phyloP scores from a whole-genome alignment of 257 asterid species.

The Solanum pennellii region DNA sequence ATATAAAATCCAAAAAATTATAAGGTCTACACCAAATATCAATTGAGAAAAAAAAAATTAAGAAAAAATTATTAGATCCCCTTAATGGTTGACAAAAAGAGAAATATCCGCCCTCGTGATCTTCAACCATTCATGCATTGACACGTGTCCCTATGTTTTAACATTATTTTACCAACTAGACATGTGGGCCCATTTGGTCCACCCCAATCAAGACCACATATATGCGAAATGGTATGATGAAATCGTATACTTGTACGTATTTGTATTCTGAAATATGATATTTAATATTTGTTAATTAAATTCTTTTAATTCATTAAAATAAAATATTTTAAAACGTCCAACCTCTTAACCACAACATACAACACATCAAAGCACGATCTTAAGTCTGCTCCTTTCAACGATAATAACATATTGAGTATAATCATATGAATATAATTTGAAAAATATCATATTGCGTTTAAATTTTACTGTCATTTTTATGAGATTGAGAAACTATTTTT shows the following conservation, averaged over 20 bases:
- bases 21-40: background rate
- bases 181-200: slow-evolving; percentile 62
- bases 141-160: background rate
- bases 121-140: background rate
- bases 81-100: background rate
- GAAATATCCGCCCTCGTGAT: background rate
- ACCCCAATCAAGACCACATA: slow-evolving; percentile 20
- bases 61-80: background rate
- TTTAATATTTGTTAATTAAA: too few relatives aligned
- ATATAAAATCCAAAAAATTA: too few relatives aligned
- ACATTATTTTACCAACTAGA: slow-evolving; percentile 1
- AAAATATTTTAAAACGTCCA: background rate
- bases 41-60: background rate
- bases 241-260: accelerated
- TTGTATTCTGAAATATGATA: too few relatives aligned
- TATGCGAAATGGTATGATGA: too few relatives aligned
- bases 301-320: accelerated
- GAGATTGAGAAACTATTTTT: background rate
- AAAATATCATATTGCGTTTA: too few relatives aligned
- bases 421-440: background rate
- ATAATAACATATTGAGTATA: too few relatives aligned
- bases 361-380: background rate
- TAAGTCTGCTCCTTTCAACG: too few relatives aligned
- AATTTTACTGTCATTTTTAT: background rate
- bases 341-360: background rate